Evolutionary conservation across 139 green algal species (phyloP), one percentile per base, ranked within the genome.

Genomic region (Chlamydomonas eustigma): DNA sequence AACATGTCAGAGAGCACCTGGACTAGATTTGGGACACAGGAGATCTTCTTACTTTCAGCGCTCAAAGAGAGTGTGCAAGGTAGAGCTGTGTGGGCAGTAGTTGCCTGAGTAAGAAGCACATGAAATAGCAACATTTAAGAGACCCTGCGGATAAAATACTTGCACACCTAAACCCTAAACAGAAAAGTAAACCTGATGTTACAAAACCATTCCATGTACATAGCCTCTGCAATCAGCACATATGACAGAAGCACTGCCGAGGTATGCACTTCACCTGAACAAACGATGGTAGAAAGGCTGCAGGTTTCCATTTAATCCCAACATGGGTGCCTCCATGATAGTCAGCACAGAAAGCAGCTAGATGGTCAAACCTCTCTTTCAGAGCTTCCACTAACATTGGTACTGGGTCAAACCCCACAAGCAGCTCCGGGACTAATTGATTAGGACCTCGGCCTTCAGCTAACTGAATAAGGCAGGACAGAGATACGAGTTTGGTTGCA

Each of bases 371-470:
- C 0, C 80, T 75, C 35, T 73, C 39, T 39, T 85, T 64, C 50
- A 93, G 81, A 34, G 76, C 24, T 25, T n/a, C 4, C 3, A 89
- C 33, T 25, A 87, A 85, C 22, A 77, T 51, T 0, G 36, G n/a
- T 25, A 94, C 71, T 0, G 91, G 90, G 50, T 94, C 84, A 36
- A 95, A 93, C 24, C 90, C 90, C 2, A 96, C 82, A 58, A 96
- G 87, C 75, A 96, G 80, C 76, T 96, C 89, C 6, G 79, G 73
- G 8, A 74, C 74, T 37, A 95, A 71, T n/a, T 77, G 64, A 0
- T 66, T 69, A 1, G 68, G 50, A 3, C 85, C 81, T 6, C 80
- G 73, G 44, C 67, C 51, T 51, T 66, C 37, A 31, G 91, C 33
- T 24, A 76, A 30, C 22, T 35, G n/a, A 1, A 30, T 32, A 1